phyloP scores from a whole-genome alignment of 2,329 filamentous ascomycete species.

The Coniochaeta prunicola region DNA sequence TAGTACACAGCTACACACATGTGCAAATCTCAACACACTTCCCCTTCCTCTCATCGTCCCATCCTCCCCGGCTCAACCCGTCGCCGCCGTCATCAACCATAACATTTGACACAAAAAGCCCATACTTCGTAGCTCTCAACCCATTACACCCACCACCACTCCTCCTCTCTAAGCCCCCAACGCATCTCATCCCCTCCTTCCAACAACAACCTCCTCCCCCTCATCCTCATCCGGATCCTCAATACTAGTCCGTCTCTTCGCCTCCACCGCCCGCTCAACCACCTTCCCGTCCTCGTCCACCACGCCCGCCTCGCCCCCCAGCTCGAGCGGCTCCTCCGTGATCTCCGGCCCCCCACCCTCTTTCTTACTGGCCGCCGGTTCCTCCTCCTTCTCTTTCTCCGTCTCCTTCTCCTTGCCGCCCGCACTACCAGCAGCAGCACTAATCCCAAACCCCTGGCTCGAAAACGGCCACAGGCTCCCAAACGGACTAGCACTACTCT shows the following conservation, averaged over 20 bases:
- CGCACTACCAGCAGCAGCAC: constrained; percentile 22
- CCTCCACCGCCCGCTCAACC: constrained; percentile 41
- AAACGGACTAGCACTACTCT: constrained; percentile 23
- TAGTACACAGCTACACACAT: not conserved
- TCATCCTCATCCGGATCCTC: constrained; percentile 51
- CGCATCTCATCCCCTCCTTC: constrained; percentile 1
- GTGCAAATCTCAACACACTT: not conserved
- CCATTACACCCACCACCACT: not conserved
- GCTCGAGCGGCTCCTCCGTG: constrained; percentile 21
- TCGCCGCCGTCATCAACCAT: not conserved
- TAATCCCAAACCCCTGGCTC: constrained; percentile 26
- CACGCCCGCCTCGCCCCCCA: constrained; percentile 9
- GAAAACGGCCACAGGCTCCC: constrained; percentile 54
- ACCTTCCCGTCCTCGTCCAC: constrained; percentile 32
- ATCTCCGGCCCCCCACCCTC: constrained; percentile 17
- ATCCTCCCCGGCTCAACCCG: too few species aligned
- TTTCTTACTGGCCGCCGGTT: constrained; percentile 16
- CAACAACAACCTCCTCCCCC: constrained; percentile 15
- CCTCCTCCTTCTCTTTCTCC: constrained; percentile 18
- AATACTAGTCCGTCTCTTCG: constrained; percentile 47
- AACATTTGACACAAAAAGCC: not conserved
- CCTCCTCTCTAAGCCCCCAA: not conserved
- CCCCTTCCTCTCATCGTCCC: not conserved
- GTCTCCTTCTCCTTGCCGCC: constrained; percentile 19
- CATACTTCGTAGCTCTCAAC: not conserved